These are phyloP conservation scores for Cytospora chrysosperma DNA, from an alignment of 2,329 filamentous ascomycete species.

Conservation along the genomic window DNA sequence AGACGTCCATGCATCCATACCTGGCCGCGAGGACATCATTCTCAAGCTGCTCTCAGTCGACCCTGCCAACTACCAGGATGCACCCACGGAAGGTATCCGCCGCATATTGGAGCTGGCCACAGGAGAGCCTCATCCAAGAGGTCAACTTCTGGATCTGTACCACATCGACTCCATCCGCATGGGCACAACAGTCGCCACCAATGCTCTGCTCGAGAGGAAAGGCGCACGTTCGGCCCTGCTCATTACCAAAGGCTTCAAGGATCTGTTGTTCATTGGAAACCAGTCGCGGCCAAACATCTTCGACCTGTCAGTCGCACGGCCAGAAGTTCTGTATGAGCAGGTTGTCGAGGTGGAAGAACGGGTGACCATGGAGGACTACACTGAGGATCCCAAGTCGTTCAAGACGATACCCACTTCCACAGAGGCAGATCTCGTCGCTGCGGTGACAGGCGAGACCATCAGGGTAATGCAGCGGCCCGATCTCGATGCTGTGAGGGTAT, in stretches of 20 bases:
- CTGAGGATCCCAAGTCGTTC: slow-evolving; percentile 15
- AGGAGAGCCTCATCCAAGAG: slow-evolving; percentile 37
- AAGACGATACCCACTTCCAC: neutral
- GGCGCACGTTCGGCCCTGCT: slow-evolving; percentile 23
- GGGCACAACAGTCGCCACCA: slow-evolving; percentile 24
- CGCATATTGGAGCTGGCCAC: slow-evolving; percentile 38
- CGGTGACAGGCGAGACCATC: slow-evolving; percentile 19
- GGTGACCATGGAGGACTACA: slow-evolving; percentile 24
- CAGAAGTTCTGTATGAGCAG: slow-evolving; percentile 22
- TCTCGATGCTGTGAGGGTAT: neutral
- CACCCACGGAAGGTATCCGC: slow-evolving; percentile 65
- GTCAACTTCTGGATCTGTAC: slow-evolving; percentile 8
- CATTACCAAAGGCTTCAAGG: slow-evolving; percentile 31
- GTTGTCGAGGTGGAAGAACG: slow-evolving; percentile 25
- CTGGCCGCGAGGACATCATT: slow-evolving; percentile 60
- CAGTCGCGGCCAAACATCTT: slow-evolving; percentile 34
- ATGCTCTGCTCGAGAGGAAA: slow-evolving; percentile 23
- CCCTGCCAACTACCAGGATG: slow-evolving; percentile 65
- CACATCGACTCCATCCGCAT: slow-evolving; percentile 21
- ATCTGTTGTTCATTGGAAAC: slow-evolving; percentile 33
- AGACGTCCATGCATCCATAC: slow-evolving; percentile 62
- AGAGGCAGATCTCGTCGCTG: slow-evolving; percentile 11
- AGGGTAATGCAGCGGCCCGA: slow-evolving; percentile 17
- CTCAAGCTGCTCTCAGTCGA: slow-evolving; percentile 70
- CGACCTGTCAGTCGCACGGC: slow-evolving; percentile 27